Evolutionary conservation across 1,139 yeast species (phyloP), one percentile per base, ranked within the genome.

Genomic region (Debaryomyces sp.): DNA sequence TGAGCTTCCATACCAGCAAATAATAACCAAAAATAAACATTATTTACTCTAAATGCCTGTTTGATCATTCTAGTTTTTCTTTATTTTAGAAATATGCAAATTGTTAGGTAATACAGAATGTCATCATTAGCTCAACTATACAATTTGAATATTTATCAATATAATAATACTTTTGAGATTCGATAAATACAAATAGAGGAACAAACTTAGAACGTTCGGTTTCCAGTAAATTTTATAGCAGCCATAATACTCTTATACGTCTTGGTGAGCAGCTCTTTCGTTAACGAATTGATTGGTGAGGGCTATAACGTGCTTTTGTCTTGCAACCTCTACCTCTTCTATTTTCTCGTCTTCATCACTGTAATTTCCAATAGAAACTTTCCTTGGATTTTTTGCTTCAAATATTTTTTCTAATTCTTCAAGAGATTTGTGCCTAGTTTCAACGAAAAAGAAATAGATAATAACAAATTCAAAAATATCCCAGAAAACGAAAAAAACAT

Each of bases 371-470:
- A 50, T 46, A 5, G 49, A 48, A 9, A 36, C 50, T 23, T 48
- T 50, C 34, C 48, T 46, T 43, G 51, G 53, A 26, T 43, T 42
- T 22, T 45, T 43, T 26, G 51, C 47, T 15, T 41, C 41, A 43
- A 64, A 66, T 27, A 63, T 58, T 33, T 53, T 52, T 46, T 64
- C 69, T 44, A 64, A 56, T 46, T 65, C 70, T 54, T 66, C 69
- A 53, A 66, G 58, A 4, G 61, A 52, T 53, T 60, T 59, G 4
- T 64, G 63, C 36, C 61, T 62, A 12, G 70, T 66, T 48, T 65
- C 70, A n/a, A 64, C 61, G 50, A 63, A 66, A 57, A 58, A 55
- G 54, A 65, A 64, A 54, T 60, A 64, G 37, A 65, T 56, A n/a
- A 64, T 49, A 3, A 40, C 29, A 5, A 53, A 53, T 40, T 59